A percentile compares a stretch with the other conserved stretches of the same genome.
Evolutionary conservation across 73 alveolate genomes (phyloP).

Genomic region (Uronychia setigera): DNA sequence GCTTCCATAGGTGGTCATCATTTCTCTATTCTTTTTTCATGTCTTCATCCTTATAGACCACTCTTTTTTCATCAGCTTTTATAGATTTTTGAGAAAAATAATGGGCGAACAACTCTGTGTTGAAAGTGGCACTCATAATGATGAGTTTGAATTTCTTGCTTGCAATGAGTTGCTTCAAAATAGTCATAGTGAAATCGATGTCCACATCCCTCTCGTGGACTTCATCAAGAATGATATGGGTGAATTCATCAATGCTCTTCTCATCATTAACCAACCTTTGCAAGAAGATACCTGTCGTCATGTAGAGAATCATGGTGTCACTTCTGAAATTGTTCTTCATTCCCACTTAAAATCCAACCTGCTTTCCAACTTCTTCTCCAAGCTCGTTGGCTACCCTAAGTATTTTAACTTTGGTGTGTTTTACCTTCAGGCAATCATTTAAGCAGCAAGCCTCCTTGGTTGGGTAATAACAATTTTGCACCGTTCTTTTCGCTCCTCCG

Average conservation of each 20-base stretch:
- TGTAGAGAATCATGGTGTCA: conserved; percentile 73
- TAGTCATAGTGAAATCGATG: conserved; percentile 90
- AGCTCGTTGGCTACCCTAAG: conserved; percentile 83
- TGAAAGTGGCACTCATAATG: conserved; percentile 96
- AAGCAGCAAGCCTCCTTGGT: conserved; percentile 96
- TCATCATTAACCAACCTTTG: conserved; percentile 86
- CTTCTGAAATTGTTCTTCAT: conserved; percentile 60
- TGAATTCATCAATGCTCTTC: conserved; percentile 61
- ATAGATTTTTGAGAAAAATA: conserved; percentile 75
- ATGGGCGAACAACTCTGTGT: conserved; percentile 78
- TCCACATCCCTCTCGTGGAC: conserved; percentile 98
- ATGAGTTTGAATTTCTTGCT: conserved; percentile 77
- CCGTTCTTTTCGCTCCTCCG: conserved; percentile 48
- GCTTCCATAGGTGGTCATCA: conserved; percentile 23
- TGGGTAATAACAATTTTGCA: conserved; percentile 82
- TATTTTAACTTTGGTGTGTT: not conserved
- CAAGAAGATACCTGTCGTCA: conserved; percentile 93
- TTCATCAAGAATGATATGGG: conserved; percentile 95
- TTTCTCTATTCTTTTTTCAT: conserved; percentile 27
- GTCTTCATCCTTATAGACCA: too few species aligned
- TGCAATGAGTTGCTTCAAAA: conserved; percentile 78
- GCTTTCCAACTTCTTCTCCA: conserved; percentile 62
- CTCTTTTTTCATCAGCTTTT: too few species aligned
- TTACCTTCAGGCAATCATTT: conserved; percentile 76
- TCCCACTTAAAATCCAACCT: conserved; percentile 81